A percentile compares a stretch with the other conserved stretches of the same genome.
These are phyloP conservation scores for Eurotiales sp. DNA, from an alignment of 2,329 filamentous ascomycete species.

Conservation along the genomic window DNA sequence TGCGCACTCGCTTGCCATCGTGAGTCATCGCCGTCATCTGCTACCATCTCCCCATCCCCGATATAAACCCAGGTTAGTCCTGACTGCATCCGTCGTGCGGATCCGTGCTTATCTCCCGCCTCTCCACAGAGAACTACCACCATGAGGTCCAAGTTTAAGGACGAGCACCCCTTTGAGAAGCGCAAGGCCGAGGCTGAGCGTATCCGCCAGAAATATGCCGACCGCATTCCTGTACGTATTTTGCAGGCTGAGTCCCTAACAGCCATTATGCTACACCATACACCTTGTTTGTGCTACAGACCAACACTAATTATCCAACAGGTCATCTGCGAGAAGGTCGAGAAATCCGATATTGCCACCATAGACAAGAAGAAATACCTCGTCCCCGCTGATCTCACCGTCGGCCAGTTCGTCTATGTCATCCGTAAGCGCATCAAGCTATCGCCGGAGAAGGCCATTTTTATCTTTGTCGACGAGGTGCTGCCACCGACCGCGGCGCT, in stretches of 20 bases:
- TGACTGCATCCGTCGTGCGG: conserved; percentile 5
- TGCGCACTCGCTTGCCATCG: too few species aligned
- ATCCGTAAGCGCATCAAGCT: conserved; percentile 99
- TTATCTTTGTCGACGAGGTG: conserved; percentile 99
- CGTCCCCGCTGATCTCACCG: conserved; percentile 93
- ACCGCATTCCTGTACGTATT: conserved; percentile 87
- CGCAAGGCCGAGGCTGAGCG: conserved; percentile 99
- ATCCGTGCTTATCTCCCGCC: not conserved
- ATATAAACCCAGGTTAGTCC: too few species aligned
- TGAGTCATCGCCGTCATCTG: too few species aligned
- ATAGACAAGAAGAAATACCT: conserved; percentile 99
- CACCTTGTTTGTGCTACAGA: too few species aligned
- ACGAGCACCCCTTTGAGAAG: conserved; percentile 99
- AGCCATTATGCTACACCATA: not conserved
- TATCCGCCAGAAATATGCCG: conserved; percentile 97
- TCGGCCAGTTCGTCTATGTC: conserved; percentile 99
- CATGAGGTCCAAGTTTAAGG: conserved; percentile 99
- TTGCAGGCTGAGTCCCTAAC: not conserved
- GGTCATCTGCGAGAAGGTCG: conserved; percentile 99
- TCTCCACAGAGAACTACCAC: conserved; percentile 35
- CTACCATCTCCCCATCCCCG: too few species aligned
- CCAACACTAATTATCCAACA: conserved; percentile 40
- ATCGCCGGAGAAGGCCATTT: conserved; percentile 98
- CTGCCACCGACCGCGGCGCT: conserved; percentile 92
- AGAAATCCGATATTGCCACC: conserved; percentile 98